Conservation (phyloP, 768 basidiomycete species). For the Panaeolus papilionaceus region DNA sequence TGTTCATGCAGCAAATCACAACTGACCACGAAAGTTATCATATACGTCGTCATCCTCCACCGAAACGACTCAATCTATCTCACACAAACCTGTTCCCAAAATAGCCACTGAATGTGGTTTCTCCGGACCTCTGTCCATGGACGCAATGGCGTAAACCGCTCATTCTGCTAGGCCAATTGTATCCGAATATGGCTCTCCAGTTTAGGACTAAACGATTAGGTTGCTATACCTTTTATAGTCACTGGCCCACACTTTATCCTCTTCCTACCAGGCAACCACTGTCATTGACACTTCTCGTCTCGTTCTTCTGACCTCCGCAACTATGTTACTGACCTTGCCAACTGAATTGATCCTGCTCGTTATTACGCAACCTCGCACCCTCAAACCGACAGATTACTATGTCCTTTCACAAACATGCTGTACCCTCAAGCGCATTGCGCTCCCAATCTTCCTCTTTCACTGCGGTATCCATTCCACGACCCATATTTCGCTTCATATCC, state of each 20-base stretch:
- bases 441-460: constrained; percentile 23
- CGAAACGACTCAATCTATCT: background rate
- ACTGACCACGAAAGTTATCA: background rate
- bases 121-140: background rate
- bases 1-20: background rate
- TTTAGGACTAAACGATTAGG: too few relatives aligned
- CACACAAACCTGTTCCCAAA: background rate
- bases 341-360: constrained; percentile 28
- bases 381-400: constrained; percentile 23
- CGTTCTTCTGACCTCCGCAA: background rate
- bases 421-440: constrained; percentile 15
- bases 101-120: background rate
- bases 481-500: constrained; percentile 8
- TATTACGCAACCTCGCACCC: constrained; percentile 16
- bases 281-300: too few relatives aligned
- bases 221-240: too few relatives aligned
- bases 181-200: background rate
- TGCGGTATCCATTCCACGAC: constrained; percentile 9
- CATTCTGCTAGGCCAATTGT: background rate
- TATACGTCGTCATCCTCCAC: background rate
- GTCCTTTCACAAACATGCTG: constrained; percentile 20
- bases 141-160: constrained; percentile 6
- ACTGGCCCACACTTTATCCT: too few relatives aligned
- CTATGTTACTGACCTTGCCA: constrained; percentile 22
- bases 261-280: too few relatives aligned